These are phyloP conservation scores for Fusarium sp. DNA, from an alignment of 2,329 filamentous ascomycete genomes.

Conservation along the genomic window DNA sequence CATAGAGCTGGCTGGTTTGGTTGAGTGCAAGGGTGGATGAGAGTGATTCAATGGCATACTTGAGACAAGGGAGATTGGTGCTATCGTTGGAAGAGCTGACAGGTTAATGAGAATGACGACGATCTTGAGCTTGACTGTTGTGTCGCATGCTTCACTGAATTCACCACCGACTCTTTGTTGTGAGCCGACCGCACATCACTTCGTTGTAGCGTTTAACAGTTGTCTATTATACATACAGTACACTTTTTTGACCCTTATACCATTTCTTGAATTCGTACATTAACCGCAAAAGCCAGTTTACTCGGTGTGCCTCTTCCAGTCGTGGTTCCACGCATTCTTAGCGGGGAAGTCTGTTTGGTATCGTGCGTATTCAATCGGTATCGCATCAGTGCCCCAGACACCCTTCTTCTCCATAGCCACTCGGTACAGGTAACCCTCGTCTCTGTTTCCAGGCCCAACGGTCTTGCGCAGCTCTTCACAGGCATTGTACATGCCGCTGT, in stretches of 20 bases:
- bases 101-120: conserved; percentile 42
- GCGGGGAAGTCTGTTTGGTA: conserved; percentile 85
- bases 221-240: conserved; percentile 42
- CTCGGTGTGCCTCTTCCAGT: conserved; percentile 76
- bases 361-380: conserved; percentile 93
- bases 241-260: conserved; percentile 27
- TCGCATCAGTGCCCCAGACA: conserved; percentile 74
- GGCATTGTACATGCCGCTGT: conserved; percentile 83
- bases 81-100: conserved; percentile 21
- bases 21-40: conserved; percentile 3
- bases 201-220: conserved; percentile 12
- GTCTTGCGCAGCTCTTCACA: conserved; percentile 83
- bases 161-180: neutral
- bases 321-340: conserved; percentile 88
- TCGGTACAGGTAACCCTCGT: conserved; percentile 81
- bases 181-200: neutral
- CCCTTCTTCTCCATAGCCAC: conserved; percentile 93
- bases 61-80: conserved; percentile 21
- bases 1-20: conserved; percentile 33
- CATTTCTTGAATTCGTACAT: conserved; percentile 1
- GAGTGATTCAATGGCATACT: conserved; percentile 18
- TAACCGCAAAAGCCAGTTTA: neutral
- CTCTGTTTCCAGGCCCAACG: conserved; percentile 65
- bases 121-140: conserved; percentile 21
- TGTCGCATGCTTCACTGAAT: neutral